phyloP scores from a whole-genome alignment of 192 early-diverging fungal genomes.

The Phycomyces blakesleeanus region DNA sequence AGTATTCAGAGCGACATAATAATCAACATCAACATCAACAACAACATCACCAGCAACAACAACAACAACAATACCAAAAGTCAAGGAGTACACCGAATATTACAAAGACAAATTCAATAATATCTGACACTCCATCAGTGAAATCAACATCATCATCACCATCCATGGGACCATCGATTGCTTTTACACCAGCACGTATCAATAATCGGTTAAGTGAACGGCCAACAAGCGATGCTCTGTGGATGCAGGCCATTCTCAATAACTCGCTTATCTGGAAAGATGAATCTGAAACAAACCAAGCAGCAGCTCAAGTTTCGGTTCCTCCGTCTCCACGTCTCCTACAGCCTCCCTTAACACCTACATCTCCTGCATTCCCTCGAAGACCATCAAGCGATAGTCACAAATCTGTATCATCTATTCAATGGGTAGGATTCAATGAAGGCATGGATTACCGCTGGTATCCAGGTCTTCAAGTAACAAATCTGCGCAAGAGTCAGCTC shows the following conservation, averaged over 20 bases:
- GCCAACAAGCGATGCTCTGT: not conserved
- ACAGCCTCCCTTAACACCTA: not conserved
- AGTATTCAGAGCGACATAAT: too few species aligned
- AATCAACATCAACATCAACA: too few species aligned
- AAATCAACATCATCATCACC: not conserved
- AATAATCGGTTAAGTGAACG: not conserved
- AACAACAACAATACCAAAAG: too few species aligned
- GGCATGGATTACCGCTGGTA: constrained; percentile 12
- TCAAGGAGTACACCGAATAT: too few species aligned
- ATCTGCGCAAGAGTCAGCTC: not conserved
- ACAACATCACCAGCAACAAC: too few species aligned
- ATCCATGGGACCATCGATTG: not conserved
- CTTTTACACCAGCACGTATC: not conserved
- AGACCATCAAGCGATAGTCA: not conserved
- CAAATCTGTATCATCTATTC: constrained; percentile 9
- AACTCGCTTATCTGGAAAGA: not conserved
- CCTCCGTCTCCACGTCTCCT: not conserved
- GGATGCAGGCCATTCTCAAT: not conserved
- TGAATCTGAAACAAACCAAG: too few species aligned
- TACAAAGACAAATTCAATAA: not conserved
- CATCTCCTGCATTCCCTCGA: not conserved
- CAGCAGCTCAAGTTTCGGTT: not conserved
- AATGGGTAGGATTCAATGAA: constrained; percentile 19
- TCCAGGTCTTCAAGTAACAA: not conserved
- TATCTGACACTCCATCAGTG: not conserved